Evolutionary conservation across 2,329 filamentous ascomycete genomes (phyloP).

Genomic region (Fusarium torulosum): DNA sequence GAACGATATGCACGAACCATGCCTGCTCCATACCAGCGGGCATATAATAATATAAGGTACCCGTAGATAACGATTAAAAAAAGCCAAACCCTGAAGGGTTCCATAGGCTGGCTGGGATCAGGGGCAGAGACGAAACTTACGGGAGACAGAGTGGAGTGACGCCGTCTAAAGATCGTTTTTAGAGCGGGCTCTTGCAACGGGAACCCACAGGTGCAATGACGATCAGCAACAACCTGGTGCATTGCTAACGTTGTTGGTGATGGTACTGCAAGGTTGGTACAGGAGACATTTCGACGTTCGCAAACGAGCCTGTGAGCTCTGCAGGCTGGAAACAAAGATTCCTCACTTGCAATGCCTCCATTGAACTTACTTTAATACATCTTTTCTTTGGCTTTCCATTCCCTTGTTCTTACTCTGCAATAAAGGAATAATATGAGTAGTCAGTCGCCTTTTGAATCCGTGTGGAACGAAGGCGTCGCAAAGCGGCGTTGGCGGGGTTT

Average conservation of each 20-base stretch:
- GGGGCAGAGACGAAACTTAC: constrained; percentile 37
- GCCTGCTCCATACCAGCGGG: constrained; percentile 1
- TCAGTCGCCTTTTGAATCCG: constrained; percentile 22
- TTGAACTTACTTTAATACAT: too few species aligned
- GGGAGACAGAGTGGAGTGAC: constrained; percentile 23
- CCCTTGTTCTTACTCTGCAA: constrained; percentile 5
- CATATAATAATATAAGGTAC: background rate
- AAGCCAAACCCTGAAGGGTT: constrained; percentile 22
- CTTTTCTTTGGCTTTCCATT: background rate
- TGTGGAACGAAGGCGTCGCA: constrained; percentile 37
- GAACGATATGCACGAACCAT: constrained; percentile 8
- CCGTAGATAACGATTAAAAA: constrained; percentile 24
- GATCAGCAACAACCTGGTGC: constrained; percentile 25
- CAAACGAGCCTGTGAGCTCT: constrained; percentile 1
- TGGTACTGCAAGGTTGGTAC: constrained; percentile 10
- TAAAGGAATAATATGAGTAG: constrained; percentile 2
- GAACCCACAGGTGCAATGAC: constrained; percentile 35
- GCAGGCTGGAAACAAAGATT: background rate
- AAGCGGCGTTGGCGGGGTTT: constrained; percentile 28
- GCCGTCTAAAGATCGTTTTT: constrained; percentile 24
- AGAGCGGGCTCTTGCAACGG: constrained; percentile 36
- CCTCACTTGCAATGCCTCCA: too few species aligned
- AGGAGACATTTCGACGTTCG: constrained; percentile 9
- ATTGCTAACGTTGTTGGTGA: constrained; percentile 23
- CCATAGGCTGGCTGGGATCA: constrained; percentile 29